Conservation (phyloP, 495 filamentous ascomycete genomes). For the Hyaloscypha bicolor region DNA sequence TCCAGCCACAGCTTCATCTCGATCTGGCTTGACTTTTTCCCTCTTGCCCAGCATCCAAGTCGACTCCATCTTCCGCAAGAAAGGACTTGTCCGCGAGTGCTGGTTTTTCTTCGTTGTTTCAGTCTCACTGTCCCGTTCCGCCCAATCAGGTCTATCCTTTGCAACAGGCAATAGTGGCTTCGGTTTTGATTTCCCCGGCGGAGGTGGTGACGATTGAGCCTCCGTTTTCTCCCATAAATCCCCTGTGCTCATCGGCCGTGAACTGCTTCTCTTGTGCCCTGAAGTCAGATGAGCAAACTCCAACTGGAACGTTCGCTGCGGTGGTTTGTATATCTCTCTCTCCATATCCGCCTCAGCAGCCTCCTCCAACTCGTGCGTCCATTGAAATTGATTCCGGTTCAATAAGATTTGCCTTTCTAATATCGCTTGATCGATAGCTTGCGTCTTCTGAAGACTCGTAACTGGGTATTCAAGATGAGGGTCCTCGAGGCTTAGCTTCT, state of each 20-base stretch:
- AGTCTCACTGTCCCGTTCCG: constrained; percentile 26
- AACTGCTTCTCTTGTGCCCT: not conserved
- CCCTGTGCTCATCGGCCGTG: constrained; percentile 28
- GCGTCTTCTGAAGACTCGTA: constrained; percentile 28
- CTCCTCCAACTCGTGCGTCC: constrained; percentile 34
- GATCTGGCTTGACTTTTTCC: constrained; percentile 13
- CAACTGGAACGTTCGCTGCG: constrained; percentile 24
- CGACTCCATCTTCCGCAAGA: constrained; percentile 25
- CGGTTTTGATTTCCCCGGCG: constrained; percentile 6
- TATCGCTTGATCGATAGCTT: constrained; percentile 31
- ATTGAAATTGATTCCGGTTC: constrained; percentile 40
- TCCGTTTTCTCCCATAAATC: constrained; percentile 26
- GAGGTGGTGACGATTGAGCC: not conserved
- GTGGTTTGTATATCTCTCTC: constrained; percentile 26
- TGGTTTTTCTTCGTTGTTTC: constrained; percentile 14
- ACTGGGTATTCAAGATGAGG: not conserved
- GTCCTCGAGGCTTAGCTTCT: constrained; percentile 27
- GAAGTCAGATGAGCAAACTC: constrained; percentile 22
- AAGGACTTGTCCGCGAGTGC: constrained; percentile 8
- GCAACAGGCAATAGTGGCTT: constrained; percentile 1
- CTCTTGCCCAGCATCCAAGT: constrained; percentile 25
- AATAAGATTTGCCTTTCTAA: constrained; percentile 31
- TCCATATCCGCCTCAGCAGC: constrained; percentile 33
- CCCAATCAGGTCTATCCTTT: constrained; percentile 32
- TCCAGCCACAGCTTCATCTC: constrained; percentile 13